These are phyloP conservation scores for Pisolithus marmoratus DNA, from an alignment of 768 basidiomycete genomes.

Conservation along the genomic window DNA sequence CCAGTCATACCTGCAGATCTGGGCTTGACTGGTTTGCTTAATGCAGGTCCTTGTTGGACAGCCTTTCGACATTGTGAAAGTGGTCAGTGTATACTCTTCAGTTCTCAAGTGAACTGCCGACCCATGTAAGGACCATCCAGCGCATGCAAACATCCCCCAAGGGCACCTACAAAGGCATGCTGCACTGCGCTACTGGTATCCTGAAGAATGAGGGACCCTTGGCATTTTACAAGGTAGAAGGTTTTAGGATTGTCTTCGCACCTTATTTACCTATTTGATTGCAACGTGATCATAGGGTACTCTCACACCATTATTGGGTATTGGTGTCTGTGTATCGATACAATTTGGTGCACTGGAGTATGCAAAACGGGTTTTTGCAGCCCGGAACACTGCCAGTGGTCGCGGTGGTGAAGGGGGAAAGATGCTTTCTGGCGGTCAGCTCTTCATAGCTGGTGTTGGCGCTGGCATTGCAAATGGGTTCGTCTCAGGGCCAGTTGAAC, in stretches of 20 bases:
- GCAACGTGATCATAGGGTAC: constrained; percentile 58
- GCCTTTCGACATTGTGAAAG: constrained; percentile 97
- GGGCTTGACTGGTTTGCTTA: constrained; percentile 8
- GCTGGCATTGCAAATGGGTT: constrained; percentile 90
- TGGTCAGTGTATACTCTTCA: constrained; percentile 48
- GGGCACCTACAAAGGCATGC: constrained; percentile 84
- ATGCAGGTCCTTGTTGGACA: constrained; percentile 80
- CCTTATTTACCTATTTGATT: neutral
- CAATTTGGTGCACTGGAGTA: constrained; percentile 90
- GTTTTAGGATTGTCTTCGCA: constrained; percentile 1
- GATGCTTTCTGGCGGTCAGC: constrained; percentile 54
- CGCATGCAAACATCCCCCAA: constrained; percentile 92
- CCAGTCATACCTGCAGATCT: neutral
- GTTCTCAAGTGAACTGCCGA: neutral
- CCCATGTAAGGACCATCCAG: constrained; percentile 33
- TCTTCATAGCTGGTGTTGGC: constrained; percentile 70
- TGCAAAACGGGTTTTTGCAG: constrained; percentile 72
- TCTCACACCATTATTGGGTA: constrained; percentile 82
- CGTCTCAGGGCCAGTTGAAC: constrained; percentile 94
- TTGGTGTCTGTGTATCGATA: constrained; percentile 93
- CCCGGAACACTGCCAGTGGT: constrained; percentile 53
- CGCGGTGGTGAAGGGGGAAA: constrained; percentile 62
- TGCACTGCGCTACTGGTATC: constrained; percentile 87
- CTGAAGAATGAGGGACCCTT: constrained; percentile 87
- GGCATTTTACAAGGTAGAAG: constrained; percentile 86